Percentiles rank a stretch among this genome's conserved stretches.
phyloP scores from a whole-genome alignment of 768 basidiomycete genomes.

The Naganishia onofrii region DNA sequence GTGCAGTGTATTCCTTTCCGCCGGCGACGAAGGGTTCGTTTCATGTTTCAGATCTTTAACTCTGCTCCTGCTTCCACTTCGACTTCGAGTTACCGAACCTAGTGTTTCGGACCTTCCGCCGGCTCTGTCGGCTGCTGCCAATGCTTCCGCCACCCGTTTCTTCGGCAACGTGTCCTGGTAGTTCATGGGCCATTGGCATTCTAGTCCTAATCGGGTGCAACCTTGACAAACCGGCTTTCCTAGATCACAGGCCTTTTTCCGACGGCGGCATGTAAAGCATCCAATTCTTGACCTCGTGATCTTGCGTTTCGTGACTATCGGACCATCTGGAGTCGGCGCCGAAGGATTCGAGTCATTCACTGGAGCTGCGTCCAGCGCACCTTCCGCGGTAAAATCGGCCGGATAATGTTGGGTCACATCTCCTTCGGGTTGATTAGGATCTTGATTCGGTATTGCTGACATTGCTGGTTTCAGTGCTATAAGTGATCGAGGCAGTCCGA shows the following conservation, averaged over 20 bases:
- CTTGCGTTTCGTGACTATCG: slow-evolving; percentile 5
- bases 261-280: slow-evolving; percentile 41
- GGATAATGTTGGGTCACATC: background rate
- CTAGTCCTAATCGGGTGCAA: slow-evolving; percentile 38
- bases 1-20: background rate
- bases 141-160: background rate
- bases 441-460: background rate
- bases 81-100: background rate
- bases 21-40: slow-evolving; percentile 22
- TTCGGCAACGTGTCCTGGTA: slow-evolving; percentile 16
- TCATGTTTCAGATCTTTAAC: background rate
- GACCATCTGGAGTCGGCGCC: background rate
- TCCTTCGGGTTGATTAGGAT: background rate
- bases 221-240: slow-evolving; percentile 37
- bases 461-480: background rate
- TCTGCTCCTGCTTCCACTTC: slow-evolving; percentile 12
- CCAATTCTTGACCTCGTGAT: slow-evolving; percentile 38
- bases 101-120: slow-evolving; percentile 19
- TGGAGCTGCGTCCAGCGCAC: background rate
- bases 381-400: background rate
- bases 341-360: background rate
- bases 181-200: slow-evolving; percentile 29
- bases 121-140: slow-evolving; percentile 12
- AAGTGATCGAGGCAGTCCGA: background rate
- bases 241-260: slow-evolving; percentile 41